Evolutionary conservation across 345 rosid species (phyloP).

Genomic region (Acer yangbiense): DNA sequence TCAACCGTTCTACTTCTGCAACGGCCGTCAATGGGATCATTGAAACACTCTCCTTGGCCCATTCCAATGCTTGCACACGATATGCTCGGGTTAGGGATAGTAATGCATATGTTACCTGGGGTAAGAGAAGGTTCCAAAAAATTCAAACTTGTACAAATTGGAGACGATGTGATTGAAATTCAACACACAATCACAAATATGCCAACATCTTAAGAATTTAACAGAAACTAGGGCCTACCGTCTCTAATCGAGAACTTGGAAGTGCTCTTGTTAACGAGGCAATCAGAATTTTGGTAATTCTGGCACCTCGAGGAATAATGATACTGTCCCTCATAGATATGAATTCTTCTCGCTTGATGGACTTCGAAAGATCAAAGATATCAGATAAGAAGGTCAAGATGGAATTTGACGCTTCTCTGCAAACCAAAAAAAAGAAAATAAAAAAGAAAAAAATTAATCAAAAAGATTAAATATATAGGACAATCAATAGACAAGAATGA

Average conservation of each 20-base stretch:
- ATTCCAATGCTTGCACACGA: constrained; percentile 62
- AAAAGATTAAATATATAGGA: neutral
- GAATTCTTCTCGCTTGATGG: constrained; percentile 62
- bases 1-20: constrained; percentile 69
- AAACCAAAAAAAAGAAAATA: constrained; percentile 15
- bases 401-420: constrained; percentile 95
- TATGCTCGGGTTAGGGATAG: constrained; percentile 74
- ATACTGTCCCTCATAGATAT: constrained; percentile 63
- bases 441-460: neutral
- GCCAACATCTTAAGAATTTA: neutral
- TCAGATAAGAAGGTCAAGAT: constrained; percentile 90
- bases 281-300: constrained; percentile 74
- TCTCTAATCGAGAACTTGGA: constrained; percentile 90
- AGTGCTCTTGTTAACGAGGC: constrained; percentile 95
- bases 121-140: neutral
- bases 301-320: constrained; percentile 82
- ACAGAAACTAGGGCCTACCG: constrained; percentile 43
- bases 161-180: neutral
- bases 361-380: constrained; percentile 80
- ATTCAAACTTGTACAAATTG: neutral
- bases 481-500: neutral
- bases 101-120: constrained; percentile 76
- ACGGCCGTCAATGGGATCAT: constrained; percentile 77
- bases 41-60: constrained; percentile 72
- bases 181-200: neutral